These are phyloP conservation scores for Yarrowia galli DNA, from an alignment of 1,139 yeast genomes.

Conservation along the genomic window DNA sequence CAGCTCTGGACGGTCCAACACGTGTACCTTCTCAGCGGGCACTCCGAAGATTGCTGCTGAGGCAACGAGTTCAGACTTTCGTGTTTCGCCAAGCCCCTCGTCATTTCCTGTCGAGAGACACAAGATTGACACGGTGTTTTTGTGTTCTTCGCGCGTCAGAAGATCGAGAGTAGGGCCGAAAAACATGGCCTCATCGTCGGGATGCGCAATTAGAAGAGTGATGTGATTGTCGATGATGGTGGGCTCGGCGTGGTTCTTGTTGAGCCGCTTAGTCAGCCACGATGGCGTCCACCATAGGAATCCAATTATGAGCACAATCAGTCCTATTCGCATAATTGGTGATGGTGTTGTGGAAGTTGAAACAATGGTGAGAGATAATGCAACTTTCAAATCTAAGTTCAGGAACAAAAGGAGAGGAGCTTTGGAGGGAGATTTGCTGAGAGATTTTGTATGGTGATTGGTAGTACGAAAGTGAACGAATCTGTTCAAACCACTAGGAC, in stretches of 20 bases:
- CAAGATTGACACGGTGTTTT: conserved; percentile 63
- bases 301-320: conserved; percentile 24
- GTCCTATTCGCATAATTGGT: conserved; percentile 17
- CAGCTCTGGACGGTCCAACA: conserved; percentile 57
- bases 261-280: conserved; percentile 29
- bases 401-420: too few species aligned
- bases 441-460: too few species aligned
- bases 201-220: conserved; percentile 81
- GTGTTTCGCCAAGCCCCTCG: conserved; percentile 69
- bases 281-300: conserved; percentile 34
- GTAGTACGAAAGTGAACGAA: too few species aligned
- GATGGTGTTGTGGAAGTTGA: not conserved
- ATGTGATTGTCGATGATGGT: conserved; percentile 44
- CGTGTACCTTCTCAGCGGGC: conserved; percentile 52
- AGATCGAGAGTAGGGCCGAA: conserved; percentile 77
- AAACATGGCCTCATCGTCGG: conserved; percentile 99
- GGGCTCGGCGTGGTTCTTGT: conserved; percentile 2
- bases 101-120: conserved; percentile 84
- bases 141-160: conserved; percentile 53
- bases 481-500: too few species aligned
- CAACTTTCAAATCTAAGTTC: not conserved
- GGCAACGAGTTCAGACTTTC: conserved; percentile 64
- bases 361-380: conserved; percentile 17
- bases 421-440: too few species aligned
- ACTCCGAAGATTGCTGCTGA: conserved; percentile 69